phyloP scores from a whole-genome alignment of 1,284 basidiomycete species.

The Trametes sp. region DNA sequence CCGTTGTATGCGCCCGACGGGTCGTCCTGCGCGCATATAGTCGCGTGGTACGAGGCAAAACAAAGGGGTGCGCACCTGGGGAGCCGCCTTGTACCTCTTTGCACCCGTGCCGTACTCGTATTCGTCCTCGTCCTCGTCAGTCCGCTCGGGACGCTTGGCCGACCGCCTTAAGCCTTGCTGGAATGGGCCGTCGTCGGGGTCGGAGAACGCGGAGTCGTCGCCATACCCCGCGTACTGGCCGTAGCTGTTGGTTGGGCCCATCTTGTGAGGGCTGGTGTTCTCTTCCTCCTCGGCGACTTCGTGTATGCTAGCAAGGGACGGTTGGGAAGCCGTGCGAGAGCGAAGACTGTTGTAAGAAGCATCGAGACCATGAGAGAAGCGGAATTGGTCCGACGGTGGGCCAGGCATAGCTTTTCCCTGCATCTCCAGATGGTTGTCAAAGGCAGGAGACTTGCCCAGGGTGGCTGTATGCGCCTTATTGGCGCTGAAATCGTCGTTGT shows the following conservation, averaged over 20 bases:
- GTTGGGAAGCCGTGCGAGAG: slow-evolving; percentile 30
- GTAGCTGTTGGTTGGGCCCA: slow-evolving; percentile 1
- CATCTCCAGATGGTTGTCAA: slow-evolving; percentile 11
- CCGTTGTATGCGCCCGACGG: slow-evolving; percentile 17
- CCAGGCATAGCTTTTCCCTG: slow-evolving; percentile 17
- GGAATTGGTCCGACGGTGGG: slow-evolving; percentile 4
- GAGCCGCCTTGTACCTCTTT: slow-evolving; percentile 36
- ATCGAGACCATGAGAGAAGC: slow-evolving; percentile 16
- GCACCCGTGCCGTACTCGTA: slow-evolving; percentile 28
- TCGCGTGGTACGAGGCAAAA: background rate
- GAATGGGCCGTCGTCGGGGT: slow-evolving; percentile 8
- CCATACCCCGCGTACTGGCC: slow-evolving; percentile 2
- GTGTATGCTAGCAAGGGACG: slow-evolving; percentile 37
- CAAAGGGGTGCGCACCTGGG: slow-evolving; percentile 15
- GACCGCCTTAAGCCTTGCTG: slow-evolving; percentile 27
- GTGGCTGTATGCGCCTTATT: slow-evolving; percentile 42
- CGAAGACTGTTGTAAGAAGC: slow-evolving; percentile 16
- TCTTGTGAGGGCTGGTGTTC: slow-evolving; percentile 2
- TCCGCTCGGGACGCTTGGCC: slow-evolving; percentile 32
- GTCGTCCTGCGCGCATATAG: slow-evolving; percentile 25
- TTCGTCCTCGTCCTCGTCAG: slow-evolving; percentile 30
- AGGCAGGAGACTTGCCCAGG: background rate
- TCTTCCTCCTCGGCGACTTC: slow-evolving; percentile 35
- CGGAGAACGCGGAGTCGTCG: background rate
- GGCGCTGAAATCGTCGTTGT: slow-evolving; percentile 32